Evolutionary conservation across 2,329 filamentous ascomycete species (phyloP), one percentile per base, ranked within the genome.

Genomic region (Gnomoniopsis smithogilvyi): DNA sequence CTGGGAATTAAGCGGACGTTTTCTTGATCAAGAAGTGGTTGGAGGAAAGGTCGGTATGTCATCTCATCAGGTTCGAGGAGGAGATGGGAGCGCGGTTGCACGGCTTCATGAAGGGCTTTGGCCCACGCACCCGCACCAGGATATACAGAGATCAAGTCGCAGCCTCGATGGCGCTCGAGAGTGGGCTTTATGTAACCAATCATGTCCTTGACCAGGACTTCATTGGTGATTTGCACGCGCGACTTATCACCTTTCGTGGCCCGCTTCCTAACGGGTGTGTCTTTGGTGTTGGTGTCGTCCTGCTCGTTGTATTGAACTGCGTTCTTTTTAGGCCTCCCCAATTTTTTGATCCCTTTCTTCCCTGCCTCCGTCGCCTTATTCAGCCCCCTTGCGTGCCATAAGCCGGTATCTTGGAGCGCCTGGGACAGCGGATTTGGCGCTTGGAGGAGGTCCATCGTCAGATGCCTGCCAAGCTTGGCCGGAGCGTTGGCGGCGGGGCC

Each of bases 141-240:
- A 70, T 93, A 91, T 58, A 96, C 77, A 69, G 98, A 94, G 66
- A 99, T 78, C 48, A 98, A 81, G 67, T 96, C 92, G 73, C 93
- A 92, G 56, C 91, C 90, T 52, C 79, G 76, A 71, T 95, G 88
- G 48, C 85, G 82, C 36, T 84, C 76, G 19, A 98, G 80, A 2
- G 85, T 86, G 1, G 83, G 81, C 2, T 82, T 84, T n/a, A 96
- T 75, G 61, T 90, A 90, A 7, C 83, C 70, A 49, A 96, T 66
- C 15, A 90, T 76, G 66, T 94, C 87, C 68, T 92, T 89, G 38
- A 45, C 34, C 43, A 34, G 74, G 38, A 72, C 64, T 15, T 80
- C 73, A 66, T 76, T 77, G 17, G 82, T 75, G 24, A 88, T 71
- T 63, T 87, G 82, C 41, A 86, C 73, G 22, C 84, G 69, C 19